A percentile compares a stretch with the other conserved stretches of the same genome.
phyloP scores from a whole-genome alignment of 2,329 filamentous ascomycete species.

The Colletotrichum cuscutae region DNA sequence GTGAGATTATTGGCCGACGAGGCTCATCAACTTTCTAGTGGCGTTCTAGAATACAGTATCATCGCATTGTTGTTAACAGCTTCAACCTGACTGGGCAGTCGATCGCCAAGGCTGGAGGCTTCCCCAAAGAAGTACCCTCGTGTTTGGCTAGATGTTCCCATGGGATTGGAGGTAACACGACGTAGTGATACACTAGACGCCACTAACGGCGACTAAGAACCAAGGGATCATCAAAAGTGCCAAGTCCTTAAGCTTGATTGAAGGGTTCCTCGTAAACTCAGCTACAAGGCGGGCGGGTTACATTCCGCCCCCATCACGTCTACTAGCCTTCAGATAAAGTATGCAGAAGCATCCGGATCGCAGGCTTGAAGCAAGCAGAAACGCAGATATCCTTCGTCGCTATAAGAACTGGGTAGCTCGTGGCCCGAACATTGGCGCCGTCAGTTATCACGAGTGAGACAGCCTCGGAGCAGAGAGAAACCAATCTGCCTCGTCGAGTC shows the following conservation, averaged over 20 bases:
- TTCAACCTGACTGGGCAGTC: background rate
- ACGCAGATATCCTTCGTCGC: too few relatives aligned
- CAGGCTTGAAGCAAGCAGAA: too few relatives aligned
- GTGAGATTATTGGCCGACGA: background rate
- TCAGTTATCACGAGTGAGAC: background rate
- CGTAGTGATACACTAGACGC: background rate
- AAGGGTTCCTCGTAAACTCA: background rate
- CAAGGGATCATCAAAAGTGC: constrained; percentile 2
- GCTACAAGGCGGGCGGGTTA: background rate
- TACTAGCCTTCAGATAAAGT: too few relatives aligned
- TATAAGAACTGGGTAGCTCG: background rate
- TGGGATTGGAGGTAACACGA: background rate
- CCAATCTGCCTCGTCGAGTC: background rate
- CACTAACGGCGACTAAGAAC: background rate
- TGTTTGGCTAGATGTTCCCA: background rate
- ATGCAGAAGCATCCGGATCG: too few relatives aligned
- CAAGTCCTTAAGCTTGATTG: background rate
- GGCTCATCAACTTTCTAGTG: background rate
- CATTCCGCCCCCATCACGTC: background rate
- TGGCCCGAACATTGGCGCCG: too few relatives aligned
- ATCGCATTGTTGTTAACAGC: background rate
- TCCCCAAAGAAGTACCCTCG: background rate
- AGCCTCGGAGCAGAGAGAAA: background rate
- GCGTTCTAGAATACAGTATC: constrained; percentile 2
- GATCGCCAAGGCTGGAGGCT: background rate